Percentiles rank a stretch among this genome's conserved stretches.
phyloP scores from a whole-genome alignment of 371 early-diverging fungal species.

The Mortierella sp. region DNA sequence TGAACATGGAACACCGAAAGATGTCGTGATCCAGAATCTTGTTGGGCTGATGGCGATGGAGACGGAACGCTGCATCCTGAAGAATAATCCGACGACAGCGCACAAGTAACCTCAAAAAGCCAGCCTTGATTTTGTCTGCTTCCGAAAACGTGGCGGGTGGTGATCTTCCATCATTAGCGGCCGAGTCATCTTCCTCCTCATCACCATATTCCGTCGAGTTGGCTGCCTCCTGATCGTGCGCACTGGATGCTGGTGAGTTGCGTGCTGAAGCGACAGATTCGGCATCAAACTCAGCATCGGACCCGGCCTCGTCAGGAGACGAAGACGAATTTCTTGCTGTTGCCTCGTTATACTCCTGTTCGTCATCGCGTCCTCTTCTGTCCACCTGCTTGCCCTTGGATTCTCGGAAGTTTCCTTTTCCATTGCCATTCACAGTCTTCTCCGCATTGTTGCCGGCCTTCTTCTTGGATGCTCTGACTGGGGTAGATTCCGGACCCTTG shows the following conservation, averaged over 20 bases:
- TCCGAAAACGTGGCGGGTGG: not conserved
- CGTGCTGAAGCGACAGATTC: not conserved
- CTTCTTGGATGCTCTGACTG: not conserved
- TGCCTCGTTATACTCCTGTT: not conserved
- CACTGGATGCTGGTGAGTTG: not conserved
- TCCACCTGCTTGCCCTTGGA: not conserved
- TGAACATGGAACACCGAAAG: not conserved
- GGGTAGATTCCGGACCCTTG: not conserved
- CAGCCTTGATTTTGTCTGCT: not conserved
- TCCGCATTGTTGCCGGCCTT: not conserved
- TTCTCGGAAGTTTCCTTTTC: not conserved
- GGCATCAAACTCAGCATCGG: not conserved
- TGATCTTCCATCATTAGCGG: not conserved
- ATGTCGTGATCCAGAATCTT: not conserved
- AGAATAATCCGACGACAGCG: conserved; percentile 9
- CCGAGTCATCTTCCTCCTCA: not conserved
- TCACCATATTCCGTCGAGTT: not conserved
- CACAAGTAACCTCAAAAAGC: conserved; percentile 3
- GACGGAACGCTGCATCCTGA: conserved; percentile 7
- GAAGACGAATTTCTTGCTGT: too few species aligned
- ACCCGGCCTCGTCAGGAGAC: not conserved
- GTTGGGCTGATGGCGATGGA: conserved; percentile 3
- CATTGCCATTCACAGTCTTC: not conserved
- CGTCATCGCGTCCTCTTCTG: not conserved
- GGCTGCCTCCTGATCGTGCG: not conserved